phyloP scores from a whole-genome alignment of 2,329 filamentous ascomycete species.

The Emericellopsis cladophorae region DNA sequence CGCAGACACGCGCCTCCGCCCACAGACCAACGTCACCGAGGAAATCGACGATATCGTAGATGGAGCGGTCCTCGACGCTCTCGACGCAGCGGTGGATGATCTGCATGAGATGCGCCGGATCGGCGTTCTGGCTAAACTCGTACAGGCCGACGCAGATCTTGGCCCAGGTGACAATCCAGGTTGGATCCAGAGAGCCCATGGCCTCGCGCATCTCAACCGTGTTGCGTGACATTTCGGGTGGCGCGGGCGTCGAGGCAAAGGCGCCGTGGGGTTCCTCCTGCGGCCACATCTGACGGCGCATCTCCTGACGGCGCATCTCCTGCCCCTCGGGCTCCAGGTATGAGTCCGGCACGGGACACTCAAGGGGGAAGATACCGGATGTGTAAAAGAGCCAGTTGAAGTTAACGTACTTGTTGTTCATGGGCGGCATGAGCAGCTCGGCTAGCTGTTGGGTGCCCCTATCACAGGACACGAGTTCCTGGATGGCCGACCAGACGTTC shows the following conservation, averaged over 20 bases:
- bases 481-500: constrained; percentile 8
- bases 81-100: constrained; percentile 11
- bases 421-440: constrained; percentile 7
- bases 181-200: constrained; percentile 16
- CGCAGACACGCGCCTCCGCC: constrained; percentile 14
- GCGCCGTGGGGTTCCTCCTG: no score
- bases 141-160: constrained; percentile 17
- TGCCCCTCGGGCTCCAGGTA: no score
- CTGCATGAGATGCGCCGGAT: constrained; percentile 15
- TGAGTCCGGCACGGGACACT: no score
- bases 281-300: no score
- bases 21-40: constrained; percentile 19
- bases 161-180: constrained; percentile 20
- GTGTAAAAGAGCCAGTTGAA: constrained; percentile 11
- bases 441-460: constrained; percentile 10
- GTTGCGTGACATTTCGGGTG: not conserved
- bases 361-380: no score
- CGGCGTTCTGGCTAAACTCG: constrained; percentile 12
- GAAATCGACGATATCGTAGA: constrained; percentile 22
- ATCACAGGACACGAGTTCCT: constrained; percentile 10
- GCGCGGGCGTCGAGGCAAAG: no score
- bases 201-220: constrained; percentile 26
- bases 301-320: no score
- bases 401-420: constrained; percentile 7
- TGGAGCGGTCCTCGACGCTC: not conserved